phyloP scores from a whole-genome alignment of 805 yeast genomes.

The Lachancea dasiensis region DNA sequence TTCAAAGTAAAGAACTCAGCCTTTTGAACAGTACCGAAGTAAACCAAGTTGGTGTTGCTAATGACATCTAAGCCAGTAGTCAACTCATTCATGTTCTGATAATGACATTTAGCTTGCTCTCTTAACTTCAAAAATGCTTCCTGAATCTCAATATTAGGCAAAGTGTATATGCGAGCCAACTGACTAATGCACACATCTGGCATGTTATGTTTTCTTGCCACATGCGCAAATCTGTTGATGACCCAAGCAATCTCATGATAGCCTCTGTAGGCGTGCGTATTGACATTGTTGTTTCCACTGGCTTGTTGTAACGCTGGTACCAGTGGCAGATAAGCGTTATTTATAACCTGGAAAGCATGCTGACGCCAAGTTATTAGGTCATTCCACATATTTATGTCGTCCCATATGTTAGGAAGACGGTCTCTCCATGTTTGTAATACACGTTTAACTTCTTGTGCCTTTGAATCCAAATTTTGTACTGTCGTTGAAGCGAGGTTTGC shows the following conservation, averaged over 20 bases:
- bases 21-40: constrained; percentile 95
- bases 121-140: constrained; percentile 93
- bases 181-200: constrained; percentile 94
- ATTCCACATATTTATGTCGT: constrained; percentile 96
- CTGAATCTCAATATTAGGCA: constrained; percentile 96
- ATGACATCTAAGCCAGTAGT: constrained; percentile 96
- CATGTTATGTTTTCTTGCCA: constrained; percentile 94
- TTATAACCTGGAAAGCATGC: constrained; percentile 94
- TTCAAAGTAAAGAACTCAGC: constrained; percentile 96
- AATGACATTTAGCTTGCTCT: constrained; percentile 97
- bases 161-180: constrained; percentile 84
- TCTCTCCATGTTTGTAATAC: constrained; percentile 98
- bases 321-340: constrained; percentile 88
- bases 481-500: constrained; percentile 82
- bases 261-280: constrained; percentile 94
- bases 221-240: constrained; percentile 95
- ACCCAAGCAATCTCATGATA: constrained; percentile 99
- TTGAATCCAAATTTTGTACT: constrained; percentile 84
- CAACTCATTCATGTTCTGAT: constrained; percentile 83
- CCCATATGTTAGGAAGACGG: constrained; percentile 94
- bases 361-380: constrained; percentile 98
- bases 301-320: constrained; percentile 77
- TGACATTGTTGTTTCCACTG: constrained; percentile 61
- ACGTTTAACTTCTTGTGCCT: constrained; percentile 89
- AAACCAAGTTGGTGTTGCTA: constrained; percentile 90